A percentile compares a stretch with the other conserved stretches of the same genome.
phyloP scores from a whole-genome alignment of 495 filamentous ascomycete genomes.

The Parmelia sp. region DNA sequence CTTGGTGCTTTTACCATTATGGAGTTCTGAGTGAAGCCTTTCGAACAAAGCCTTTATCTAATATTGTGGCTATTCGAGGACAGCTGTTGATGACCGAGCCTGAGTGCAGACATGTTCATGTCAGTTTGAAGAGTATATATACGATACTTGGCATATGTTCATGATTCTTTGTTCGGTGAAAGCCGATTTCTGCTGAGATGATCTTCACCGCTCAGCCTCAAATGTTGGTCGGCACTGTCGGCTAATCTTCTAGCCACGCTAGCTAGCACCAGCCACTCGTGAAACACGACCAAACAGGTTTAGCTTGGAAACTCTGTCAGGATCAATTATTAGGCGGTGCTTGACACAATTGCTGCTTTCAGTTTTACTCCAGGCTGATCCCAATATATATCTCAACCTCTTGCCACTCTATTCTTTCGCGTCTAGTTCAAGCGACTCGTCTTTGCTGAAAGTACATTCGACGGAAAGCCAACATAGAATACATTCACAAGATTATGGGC shows the following conservation, averaged over 20 bases:
- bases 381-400: background rate
- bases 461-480: background rate
- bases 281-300: background rate
- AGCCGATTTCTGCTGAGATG: background rate
- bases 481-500: background rate
- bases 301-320: background rate
- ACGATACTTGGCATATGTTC: background rate
- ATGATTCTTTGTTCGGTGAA: too few relatives aligned
- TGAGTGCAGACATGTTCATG: background rate
- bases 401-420: background rate
- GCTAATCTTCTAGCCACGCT: too few relatives aligned
- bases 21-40: background rate
- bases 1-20: conserved; percentile 37
- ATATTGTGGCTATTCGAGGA: too few relatives aligned
- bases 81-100: background rate
- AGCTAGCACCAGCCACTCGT: background rate
- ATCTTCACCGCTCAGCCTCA: conserved; percentile 1
- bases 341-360: too few relatives aligned
- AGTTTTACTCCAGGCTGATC: background rate
- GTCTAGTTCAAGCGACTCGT: background rate
- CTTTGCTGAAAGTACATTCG: background rate
- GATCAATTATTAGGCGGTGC: background rate
- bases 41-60: too few relatives aligned
- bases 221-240: too few relatives aligned
- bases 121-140: background rate